Evolutionary conservation across 1,139 yeast species (phyloP).

Genomic region (Blastobotrys capitulatus): DNA sequence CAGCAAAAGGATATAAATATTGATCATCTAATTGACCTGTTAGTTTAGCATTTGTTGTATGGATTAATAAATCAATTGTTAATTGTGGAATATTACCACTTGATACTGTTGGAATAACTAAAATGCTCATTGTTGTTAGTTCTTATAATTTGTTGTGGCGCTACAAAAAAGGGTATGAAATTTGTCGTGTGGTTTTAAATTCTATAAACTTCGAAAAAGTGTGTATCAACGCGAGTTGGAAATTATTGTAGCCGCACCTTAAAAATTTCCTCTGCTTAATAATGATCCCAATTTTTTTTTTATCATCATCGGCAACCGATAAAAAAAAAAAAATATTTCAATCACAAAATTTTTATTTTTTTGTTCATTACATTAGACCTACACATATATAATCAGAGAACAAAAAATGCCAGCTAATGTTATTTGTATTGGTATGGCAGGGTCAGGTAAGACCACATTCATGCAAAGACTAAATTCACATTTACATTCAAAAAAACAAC

Average conservation of each 20-base stretch:
- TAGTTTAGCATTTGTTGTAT: constrained; percentile 49
- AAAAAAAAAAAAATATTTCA: background rate
- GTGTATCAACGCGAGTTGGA: too few relatives aligned
- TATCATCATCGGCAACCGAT: too few relatives aligned
- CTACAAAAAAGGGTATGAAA: background rate
- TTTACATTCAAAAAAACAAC: constrained; percentile 59
- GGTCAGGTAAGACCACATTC: constrained; percentile 93
- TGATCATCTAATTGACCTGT: constrained; percentile 53
- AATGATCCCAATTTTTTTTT: background rate
- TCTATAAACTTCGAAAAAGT: background rate
- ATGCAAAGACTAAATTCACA: constrained; percentile 93
- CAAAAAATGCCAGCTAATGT: constrained; percentile 32
- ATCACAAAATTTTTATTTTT: background rate
- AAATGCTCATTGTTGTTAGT: constrained; percentile 5
- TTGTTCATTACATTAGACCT: background rate
- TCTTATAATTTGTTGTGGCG: background rate
- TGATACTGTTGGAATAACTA: constrained; percentile 69
- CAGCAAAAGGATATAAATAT: constrained; percentile 73
- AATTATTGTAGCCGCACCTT: too few relatives aligned
- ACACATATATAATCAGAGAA: background rate
- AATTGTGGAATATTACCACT: constrained; percentile 90
- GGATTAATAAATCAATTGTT: constrained; percentile 65
- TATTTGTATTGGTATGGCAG: constrained; percentile 91
- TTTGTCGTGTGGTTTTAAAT: background rate
- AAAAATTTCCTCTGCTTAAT: too few relatives aligned